Percentiles rank a stretch among this genome's conserved stretches.
Conservation (phyloP, 805 yeast genomes). For the Trichomonascus vanleenenianus region DNA sequence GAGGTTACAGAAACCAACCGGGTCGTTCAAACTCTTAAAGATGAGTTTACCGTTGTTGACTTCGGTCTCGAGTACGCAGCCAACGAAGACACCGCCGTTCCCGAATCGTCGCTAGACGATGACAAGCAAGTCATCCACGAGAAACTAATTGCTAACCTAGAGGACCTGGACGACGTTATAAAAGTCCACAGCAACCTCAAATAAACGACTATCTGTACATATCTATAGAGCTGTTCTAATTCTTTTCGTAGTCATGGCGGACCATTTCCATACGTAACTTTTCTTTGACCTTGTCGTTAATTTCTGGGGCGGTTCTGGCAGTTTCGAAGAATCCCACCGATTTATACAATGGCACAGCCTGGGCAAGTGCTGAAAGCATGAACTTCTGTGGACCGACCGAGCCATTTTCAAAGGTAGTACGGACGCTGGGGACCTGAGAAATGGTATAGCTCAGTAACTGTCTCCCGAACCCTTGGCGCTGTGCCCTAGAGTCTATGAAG, state of each 20-base stretch:
- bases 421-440: background rate
- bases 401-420: background rate
- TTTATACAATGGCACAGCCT: background rate
- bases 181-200: conserved; percentile 65
- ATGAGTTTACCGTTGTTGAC: conserved; percentile 53
- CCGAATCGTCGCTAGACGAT: conserved; percentile 22
- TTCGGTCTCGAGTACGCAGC: conserved; percentile 64
- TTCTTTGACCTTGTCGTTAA: background rate
- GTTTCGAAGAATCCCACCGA: background rate
- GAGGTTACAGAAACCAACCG: conserved; percentile 56
- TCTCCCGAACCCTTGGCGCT: background rate
- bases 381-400: background rate
- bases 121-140: conserved; percentile 45
- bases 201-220: background rate
- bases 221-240: background rate
- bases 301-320: background rate
- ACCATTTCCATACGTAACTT: background rate
- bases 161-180: conserved; percentile 78
- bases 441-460: background rate
- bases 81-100: conserved; percentile 42
- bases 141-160: conserved; percentile 54
- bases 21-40: conserved; percentile 51
- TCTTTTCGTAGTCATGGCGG: background rate
- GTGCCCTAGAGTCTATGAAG: background rate
- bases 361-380: background rate